A percentile compares a stretch with the other conserved stretches of the same genome.
Conservation (phyloP, 2,329 filamentous ascomycete species). For the Calonectria multiphialidica region DNA sequence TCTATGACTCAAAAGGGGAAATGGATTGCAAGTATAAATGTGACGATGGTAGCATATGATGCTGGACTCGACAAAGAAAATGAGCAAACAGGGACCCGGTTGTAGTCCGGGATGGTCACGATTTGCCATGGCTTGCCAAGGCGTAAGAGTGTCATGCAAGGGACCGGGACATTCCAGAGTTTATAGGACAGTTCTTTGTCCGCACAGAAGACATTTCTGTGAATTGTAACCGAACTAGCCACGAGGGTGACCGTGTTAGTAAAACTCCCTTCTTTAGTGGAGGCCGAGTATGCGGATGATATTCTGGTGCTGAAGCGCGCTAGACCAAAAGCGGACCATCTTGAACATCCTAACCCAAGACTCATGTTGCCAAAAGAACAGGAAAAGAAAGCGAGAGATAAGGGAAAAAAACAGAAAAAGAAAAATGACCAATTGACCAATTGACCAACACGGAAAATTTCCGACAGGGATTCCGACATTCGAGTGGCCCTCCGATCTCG, state of each 20-base stretch:
- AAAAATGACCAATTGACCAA: neutral
- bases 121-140: neutral
- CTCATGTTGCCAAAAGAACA: neutral
- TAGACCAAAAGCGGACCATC: neutral
- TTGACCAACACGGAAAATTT: neutral
- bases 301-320: neutral
- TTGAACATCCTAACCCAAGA: neutral
- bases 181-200: neutral
- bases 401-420: neutral
- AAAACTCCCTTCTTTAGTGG: neutral
- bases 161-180: neutral
- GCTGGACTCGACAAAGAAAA: no score
- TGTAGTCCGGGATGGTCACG: no score
- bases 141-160: neutral
- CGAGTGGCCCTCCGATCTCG: neutral
- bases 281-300: neutral
- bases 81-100: no score
- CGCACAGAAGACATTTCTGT: no score
- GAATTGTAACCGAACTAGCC: neutral
- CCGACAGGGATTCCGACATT: neutral
- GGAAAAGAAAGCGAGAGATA: neutral
- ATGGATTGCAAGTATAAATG: no score
- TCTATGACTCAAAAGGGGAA: no score
- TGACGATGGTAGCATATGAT: no score
- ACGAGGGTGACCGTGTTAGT: no score